Conservation (phyloP, 1,284 basidiomycete species). For the Fomitopsis pinicola region DNA sequence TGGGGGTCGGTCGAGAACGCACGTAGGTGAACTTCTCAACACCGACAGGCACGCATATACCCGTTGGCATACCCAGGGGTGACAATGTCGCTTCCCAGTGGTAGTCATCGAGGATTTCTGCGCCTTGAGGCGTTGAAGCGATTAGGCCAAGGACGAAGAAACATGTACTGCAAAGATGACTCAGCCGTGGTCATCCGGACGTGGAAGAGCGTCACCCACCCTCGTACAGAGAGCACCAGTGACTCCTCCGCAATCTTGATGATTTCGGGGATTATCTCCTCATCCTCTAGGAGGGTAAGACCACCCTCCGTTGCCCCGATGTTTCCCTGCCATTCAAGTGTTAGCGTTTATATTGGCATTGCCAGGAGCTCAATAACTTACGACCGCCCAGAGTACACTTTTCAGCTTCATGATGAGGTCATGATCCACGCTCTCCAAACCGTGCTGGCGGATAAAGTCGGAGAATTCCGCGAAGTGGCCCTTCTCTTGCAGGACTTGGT, state of each 20-base stretch:
- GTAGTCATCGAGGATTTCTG: slow-evolving; percentile 85
- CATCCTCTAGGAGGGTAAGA: slow-evolving; percentile 91
- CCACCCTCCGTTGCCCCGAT: slow-evolving; percentile 90
- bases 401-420: slow-evolving; percentile 88
- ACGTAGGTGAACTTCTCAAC: slow-evolving; percentile 74
- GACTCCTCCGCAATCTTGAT: slow-evolving; percentile 91
- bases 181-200: neutral
- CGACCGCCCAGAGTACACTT: slow-evolving; percentile 95
- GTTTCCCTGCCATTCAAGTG: slow-evolving; percentile 64
- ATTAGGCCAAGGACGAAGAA: slow-evolving; percentile 92
- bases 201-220: slow-evolving; percentile 50
- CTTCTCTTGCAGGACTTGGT: slow-evolving; percentile 84
- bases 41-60: slow-evolving; percentile 85
- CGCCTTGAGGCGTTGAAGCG: slow-evolving; percentile 69
- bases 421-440: slow-evolving; percentile 77
- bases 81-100: slow-evolving; percentile 91
- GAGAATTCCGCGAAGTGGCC: slow-evolving; percentile 92
- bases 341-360: neutral
- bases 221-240: slow-evolving; percentile 86
- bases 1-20: neutral
- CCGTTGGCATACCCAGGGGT: slow-evolving; percentile 84
- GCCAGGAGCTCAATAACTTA: slow-evolving; percentile 38
- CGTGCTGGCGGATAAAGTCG: slow-evolving; percentile 86
- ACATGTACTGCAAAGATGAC: slow-evolving; percentile 64
- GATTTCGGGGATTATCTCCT: slow-evolving; percentile 87